phyloP scores from a whole-genome alignment of 352 stramenopile genomes.

The Phytophthora nicotianae region DNA sequence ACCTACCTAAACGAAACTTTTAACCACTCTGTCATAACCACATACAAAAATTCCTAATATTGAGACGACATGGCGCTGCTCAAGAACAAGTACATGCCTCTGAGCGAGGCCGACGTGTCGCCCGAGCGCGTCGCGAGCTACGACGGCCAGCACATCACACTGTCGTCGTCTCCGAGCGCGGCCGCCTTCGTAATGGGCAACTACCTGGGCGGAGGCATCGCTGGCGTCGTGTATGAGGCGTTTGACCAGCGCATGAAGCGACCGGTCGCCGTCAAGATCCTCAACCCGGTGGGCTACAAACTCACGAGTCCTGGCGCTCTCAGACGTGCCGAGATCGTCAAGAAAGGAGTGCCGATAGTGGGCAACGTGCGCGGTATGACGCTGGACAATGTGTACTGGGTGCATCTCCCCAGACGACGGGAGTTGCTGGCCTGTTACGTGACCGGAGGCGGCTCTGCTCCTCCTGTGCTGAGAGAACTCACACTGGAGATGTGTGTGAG shows the following conservation, averaged over 20 bases:
- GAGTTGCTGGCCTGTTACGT: conserved; percentile 80
- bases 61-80: conserved; percentile 38
- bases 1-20: conserved; percentile 1
- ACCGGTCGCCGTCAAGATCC: conserved; percentile 95
- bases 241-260: conserved; percentile 79
- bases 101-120: conserved; percentile 83
- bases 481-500: conserved; percentile 89
- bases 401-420: conserved; percentile 59
- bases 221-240: conserved; percentile 93
- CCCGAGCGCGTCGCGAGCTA: conserved; percentile 77
- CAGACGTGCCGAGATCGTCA: conserved; percentile 88
- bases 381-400: conserved; percentile 82
- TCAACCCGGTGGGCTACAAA: conserved; percentile 97
- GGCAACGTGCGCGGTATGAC: conserved; percentile 67
- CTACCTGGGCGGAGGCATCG: conserved; percentile 92
- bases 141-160: conserved; percentile 80
- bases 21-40: neutral
- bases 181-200: conserved; percentile 86
- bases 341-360: conserved; percentile 55
- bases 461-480: conserved; percentile 57
- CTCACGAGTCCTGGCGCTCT: conserved; percentile 79
- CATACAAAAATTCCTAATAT: neutral
- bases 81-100: conserved; percentile 89
- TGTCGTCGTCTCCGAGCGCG: conserved; percentile 31
- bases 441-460: conserved; percentile 22